phyloP scores from a whole-genome alignment of 768 basidiomycete species.

The Crassisporium funariophilum region DNA sequence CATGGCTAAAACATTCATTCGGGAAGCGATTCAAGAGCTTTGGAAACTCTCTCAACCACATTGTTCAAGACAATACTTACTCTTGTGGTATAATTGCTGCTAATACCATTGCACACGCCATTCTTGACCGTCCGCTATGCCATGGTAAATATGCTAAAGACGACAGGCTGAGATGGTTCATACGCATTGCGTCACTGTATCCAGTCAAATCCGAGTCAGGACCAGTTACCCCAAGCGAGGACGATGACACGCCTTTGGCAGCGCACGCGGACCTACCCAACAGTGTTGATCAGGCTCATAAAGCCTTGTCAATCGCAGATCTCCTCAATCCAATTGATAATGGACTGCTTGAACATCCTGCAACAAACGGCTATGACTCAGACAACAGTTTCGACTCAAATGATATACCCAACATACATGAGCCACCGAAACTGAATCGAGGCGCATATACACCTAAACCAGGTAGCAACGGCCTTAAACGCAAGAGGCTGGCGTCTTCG shows the following conservation, averaged over 20 bases:
- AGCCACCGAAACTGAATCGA: too few species aligned
- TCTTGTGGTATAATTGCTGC: background rate
- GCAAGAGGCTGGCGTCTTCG: too few species aligned
- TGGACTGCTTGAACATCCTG: background rate
- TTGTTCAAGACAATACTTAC: background rate
- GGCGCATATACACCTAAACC: too few species aligned
- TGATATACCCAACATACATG: constrained; percentile 15
- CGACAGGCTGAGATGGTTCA: background rate
- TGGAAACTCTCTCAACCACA: background rate
- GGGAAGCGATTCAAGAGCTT: background rate
- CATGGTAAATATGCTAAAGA: background rate
- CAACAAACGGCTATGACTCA: background rate
- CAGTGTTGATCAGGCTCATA: background rate
- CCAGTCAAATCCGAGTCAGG: background rate
- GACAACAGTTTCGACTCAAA: background rate
- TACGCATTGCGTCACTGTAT: background rate
- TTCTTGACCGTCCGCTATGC: background rate
- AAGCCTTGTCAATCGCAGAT: background rate
- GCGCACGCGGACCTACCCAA: background rate
- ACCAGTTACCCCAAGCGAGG: too few species aligned
- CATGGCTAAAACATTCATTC: background rate
- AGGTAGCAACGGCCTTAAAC: too few species aligned
- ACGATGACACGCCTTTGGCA: too few species aligned
- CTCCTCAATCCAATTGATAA: constrained; percentile 1
- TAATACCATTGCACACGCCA: background rate